Conservation (phyloP, 1,139 yeast species). For the Taphrina confusa region DNA sequence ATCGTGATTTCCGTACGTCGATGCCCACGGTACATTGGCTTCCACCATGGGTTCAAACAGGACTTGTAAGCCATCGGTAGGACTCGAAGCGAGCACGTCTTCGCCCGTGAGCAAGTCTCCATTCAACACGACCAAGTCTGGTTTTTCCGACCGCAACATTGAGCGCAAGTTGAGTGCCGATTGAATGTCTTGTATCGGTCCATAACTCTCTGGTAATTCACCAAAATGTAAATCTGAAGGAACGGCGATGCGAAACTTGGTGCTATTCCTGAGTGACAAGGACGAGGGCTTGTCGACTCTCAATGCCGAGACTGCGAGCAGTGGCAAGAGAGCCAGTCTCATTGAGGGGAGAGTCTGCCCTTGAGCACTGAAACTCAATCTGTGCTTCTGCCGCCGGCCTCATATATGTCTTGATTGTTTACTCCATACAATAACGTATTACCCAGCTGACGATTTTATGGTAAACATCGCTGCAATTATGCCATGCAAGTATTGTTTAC, state of each 20-base stretch:
- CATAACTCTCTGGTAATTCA: not conserved
- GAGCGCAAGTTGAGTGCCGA: not conserved
- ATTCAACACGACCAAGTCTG: slow-evolving; percentile 1
- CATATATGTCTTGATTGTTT: too few species aligned
- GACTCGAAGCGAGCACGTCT: slow-evolving; percentile 7
- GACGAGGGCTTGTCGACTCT: not conserved
- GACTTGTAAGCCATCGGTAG: not conserved
- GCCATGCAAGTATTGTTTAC: too few species aligned
- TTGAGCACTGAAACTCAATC: too few species aligned
- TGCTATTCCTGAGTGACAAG: not conserved
- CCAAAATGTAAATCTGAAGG: slow-evolving; percentile 7
- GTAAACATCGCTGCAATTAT: too few species aligned
- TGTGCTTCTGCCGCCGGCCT: too few species aligned
- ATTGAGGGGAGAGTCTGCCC: too few species aligned
- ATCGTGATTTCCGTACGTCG: slow-evolving; percentile 13
- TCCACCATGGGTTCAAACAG: not conserved
- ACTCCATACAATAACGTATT: too few species aligned
- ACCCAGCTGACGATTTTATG: too few species aligned
- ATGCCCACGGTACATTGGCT: not conserved
- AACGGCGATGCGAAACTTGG: not conserved
- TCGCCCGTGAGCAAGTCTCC: slow-evolving; percentile 11
- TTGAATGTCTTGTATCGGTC: slow-evolving; percentile 4
- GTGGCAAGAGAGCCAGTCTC: slow-evolving; percentile 1
- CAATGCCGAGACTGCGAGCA: not conserved
- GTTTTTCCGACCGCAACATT: not conserved